Base-by-base conservation (phyloP, 257 asterid species). In the Verbascum thapsus region DNA sequence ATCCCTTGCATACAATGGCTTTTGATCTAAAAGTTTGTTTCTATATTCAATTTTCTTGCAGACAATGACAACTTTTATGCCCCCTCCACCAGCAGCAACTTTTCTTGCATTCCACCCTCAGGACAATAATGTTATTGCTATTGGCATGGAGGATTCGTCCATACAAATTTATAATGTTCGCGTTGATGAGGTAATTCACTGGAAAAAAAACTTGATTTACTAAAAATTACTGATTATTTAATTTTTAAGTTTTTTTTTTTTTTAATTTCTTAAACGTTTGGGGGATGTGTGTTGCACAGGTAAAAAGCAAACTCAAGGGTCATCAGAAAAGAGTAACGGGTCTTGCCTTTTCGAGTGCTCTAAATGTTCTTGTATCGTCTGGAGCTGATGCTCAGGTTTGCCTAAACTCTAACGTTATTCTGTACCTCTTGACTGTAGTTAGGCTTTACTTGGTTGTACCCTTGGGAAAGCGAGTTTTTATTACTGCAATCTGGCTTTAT, bases 371-470 rank as follows among this genome's bases (percentile, higher is more conserved):
- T 23, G 90, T 82, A 34, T 88, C 96, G 23, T 73, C 90, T 3
- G 83, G 88, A 54, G 87, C 88, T 47, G 95, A 88, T 73, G 85
- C 81, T 62, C 88, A 88, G 92, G 96, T 85, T 67, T 19, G 55
- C 37, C 51, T 22, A n/a, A n/a, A n/a, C n/a, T n/a, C n/a, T n/a
- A n/a, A 13, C 61, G 19, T 53, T 37, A 47, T 18, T 23, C 7
- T 26, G 7, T 60, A 5, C 39, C 34, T 68, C 53, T 62, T 32
- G 12, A 15, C 42, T 22, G 7, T 9, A 8, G 48, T 58, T 6
- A 20, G 44, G 47, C 13, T 54, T 53, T 43, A 11, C 18, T 48
- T 47, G 47, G 12, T 45, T 16, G 42, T 61, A 9, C 11, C 10
- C 44, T 49, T 16, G 19, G 19, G 61, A 39, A 23, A 63, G 15